A percentile compares a stretch with the other conserved stretches of the same genome.
Evolutionary conservation across 2,329 filamentous ascomycete species (phyloP).

Genomic region (Triangularia verruculosa): DNA sequence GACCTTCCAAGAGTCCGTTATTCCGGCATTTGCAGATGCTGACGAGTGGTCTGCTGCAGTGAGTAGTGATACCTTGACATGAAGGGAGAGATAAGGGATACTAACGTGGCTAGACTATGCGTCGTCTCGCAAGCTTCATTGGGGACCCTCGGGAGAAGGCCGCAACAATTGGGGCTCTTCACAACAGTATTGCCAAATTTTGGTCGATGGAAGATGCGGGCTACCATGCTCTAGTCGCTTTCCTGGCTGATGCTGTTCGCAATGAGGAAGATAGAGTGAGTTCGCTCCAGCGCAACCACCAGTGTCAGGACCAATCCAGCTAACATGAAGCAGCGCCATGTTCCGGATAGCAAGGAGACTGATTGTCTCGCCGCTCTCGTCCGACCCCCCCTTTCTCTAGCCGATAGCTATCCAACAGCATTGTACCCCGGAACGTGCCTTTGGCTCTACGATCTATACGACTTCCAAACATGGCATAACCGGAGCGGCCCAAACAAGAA

Average conservation of each 20-base stretch:
- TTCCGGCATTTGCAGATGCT: constrained; percentile 18
- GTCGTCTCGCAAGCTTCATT: constrained; percentile 31
- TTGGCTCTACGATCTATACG: constrained; percentile 34
- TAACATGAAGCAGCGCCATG: constrained; percentile 18
- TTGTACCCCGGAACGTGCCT: constrained; percentile 32
- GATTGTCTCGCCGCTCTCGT: constrained; percentile 28
- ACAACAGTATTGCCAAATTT: constrained; percentile 42
- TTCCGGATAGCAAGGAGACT: constrained; percentile 29
- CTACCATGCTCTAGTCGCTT: constrained; percentile 29
- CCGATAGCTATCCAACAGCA: constrained; percentile 20
- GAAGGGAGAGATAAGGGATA: background rate
- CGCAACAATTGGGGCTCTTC: constrained; percentile 37
- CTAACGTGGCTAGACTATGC: constrained; percentile 24
- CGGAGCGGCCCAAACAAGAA: constrained; percentile 28
- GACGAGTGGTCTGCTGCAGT: constrained; percentile 24
- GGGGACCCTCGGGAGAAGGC: constrained; percentile 32
- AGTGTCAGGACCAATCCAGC: background rate
- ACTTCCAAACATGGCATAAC: constrained; percentile 34
- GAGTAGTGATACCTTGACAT: constrained; percentile 4
- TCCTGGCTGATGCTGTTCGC: constrained; percentile 24
- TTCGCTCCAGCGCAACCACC: background rate
- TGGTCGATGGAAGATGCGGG: constrained; percentile 28
- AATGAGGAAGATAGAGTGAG: constrained; percentile 29
- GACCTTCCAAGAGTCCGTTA: constrained; percentile 32
- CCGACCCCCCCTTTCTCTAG: constrained; percentile 10